phyloP scores from a whole-genome alignment of 805 yeast species.

The Suhomyces tanzawaensis region DNA sequence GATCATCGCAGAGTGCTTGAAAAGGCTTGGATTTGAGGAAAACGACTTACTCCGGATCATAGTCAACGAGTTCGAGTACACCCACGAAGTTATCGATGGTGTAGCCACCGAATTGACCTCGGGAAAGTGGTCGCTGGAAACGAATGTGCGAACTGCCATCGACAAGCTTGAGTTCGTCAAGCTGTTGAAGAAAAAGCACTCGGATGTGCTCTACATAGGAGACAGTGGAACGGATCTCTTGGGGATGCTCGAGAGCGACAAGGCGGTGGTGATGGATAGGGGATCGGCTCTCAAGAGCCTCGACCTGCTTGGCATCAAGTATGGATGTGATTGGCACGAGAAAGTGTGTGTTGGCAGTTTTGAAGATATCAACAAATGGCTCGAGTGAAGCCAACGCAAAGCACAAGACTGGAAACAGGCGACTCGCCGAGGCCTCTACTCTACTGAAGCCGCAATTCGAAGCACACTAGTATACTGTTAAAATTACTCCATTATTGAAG shows the following conservation, averaged over 20 bases:
- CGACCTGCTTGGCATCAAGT: not conserved
- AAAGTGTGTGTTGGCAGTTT: not conserved
- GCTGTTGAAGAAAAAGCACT: conserved; percentile 10
- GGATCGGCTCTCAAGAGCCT: conserved; percentile 1
- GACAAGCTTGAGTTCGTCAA: conserved; percentile 43
- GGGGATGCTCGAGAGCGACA: conserved; percentile 45
- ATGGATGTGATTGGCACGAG: not conserved
- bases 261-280: conserved; percentile 43
- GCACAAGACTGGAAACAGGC: too few relatives aligned
- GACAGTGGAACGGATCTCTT: conserved; percentile 62
- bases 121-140: conserved; percentile 24
- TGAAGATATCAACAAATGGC: not conserved
- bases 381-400: too few relatives aligned
- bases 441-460: too few relatives aligned
- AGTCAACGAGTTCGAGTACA: conserved; percentile 52
- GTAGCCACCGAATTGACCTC: conserved; percentile 19
- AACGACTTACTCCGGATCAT: conserved; percentile 27
- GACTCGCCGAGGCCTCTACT: too few relatives aligned
- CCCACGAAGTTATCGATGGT: conserved; percentile 7
- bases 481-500: too few relatives aligned
- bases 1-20: conserved; percentile 39
- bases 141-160: conserved; percentile 47
- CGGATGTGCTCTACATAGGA: conserved; percentile 48
- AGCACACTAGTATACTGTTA: too few relatives aligned
- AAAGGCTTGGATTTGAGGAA: conserved; percentile 18